Evolutionary conservation across 2,329 filamentous ascomycete species (phyloP).

Genomic region (Cladosporium sp.): DNA sequence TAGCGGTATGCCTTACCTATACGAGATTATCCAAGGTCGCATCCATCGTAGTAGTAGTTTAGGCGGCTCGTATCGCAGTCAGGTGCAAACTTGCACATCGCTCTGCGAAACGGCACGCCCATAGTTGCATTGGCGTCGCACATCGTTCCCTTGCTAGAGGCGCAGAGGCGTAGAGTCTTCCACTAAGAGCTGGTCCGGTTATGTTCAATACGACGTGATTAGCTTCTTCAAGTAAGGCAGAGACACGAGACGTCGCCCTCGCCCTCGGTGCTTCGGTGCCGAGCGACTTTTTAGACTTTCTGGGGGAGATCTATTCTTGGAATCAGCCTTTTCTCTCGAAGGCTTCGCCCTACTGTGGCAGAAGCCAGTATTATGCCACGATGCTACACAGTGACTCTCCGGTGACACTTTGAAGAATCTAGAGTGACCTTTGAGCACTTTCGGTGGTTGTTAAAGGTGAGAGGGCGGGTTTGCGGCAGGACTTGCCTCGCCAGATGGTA

Average conservation of each 20-base stretch:
- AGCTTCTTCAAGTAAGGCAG: constrained; percentile 12
- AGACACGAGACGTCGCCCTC: background rate
- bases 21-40: constrained; percentile 1
- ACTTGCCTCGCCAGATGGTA: too few species aligned
- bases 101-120: background rate
- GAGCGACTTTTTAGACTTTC: too few species aligned
- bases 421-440: too few species aligned
- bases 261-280: background rate
- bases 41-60: background rate
- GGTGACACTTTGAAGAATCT: too few species aligned
- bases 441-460: too few species aligned
- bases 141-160: constrained; percentile 6
- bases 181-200: background rate
- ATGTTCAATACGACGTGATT: constrained; percentile 10
- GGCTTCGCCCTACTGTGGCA: too few species aligned
- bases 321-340: too few species aligned
- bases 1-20: constrained; percentile 7
- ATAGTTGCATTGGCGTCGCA: constrained; percentile 7
- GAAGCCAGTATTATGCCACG: too few species aligned
- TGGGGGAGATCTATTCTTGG: too few species aligned
- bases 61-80: constrained; percentile 8
- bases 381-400: too few species aligned
- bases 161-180: background rate
- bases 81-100: constrained; percentile 6
- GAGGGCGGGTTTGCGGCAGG: too few species aligned